Evolutionary conservation across 2,329 filamentous ascomycete species (phyloP).

Genomic region (Aspergillus flavus): DNA sequence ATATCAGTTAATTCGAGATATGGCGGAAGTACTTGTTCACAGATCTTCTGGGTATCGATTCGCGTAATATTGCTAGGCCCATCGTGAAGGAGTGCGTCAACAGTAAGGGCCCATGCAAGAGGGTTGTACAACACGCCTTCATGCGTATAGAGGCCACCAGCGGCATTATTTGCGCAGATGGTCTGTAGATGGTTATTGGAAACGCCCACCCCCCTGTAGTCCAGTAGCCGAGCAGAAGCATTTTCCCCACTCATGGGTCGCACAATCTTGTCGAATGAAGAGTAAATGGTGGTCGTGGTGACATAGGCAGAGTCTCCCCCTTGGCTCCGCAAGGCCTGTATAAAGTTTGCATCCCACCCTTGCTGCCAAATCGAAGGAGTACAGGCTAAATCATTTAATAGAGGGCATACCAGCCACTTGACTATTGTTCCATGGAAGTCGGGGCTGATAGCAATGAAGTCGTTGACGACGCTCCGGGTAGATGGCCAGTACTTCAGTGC

Average conservation of each 20-base stretch:
- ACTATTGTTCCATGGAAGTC: constrained; percentile 56
- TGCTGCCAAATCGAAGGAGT: constrained; percentile 51
- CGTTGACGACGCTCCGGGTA: constrained; percentile 47
- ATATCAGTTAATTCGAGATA: constrained; percentile 45
- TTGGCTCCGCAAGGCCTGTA: constrained; percentile 41
- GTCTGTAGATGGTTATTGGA: constrained; percentile 55
- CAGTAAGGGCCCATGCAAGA: constrained; percentile 43
- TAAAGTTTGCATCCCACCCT: constrained; percentile 18
- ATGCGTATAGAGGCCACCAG: constrained; percentile 53
- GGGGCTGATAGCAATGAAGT: constrained; percentile 56
- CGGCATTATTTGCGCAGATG: constrained; percentile 41
- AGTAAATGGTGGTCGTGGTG: constrained; percentile 58
- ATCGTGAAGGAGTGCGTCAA: constrained; percentile 53
- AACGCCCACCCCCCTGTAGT: constrained; percentile 49
- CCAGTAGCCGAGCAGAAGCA: constrained; percentile 50
- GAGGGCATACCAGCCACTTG: constrained; percentile 36
- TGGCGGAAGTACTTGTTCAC: constrained; percentile 31
- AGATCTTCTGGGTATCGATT: constrained; percentile 46
- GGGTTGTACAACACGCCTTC: constrained; percentile 56
- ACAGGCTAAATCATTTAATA: constrained; percentile 27
- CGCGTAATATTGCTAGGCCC: constrained; percentile 48
- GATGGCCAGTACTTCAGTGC: constrained; percentile 61
- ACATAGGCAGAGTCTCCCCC: constrained; percentile 58
- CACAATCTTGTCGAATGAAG: constrained; percentile 54
- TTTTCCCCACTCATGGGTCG: constrained; percentile 51